Base-by-base conservation (phyloP, 1,284 basidiomycete species). In the Ceratobasidium sp. region DNA sequence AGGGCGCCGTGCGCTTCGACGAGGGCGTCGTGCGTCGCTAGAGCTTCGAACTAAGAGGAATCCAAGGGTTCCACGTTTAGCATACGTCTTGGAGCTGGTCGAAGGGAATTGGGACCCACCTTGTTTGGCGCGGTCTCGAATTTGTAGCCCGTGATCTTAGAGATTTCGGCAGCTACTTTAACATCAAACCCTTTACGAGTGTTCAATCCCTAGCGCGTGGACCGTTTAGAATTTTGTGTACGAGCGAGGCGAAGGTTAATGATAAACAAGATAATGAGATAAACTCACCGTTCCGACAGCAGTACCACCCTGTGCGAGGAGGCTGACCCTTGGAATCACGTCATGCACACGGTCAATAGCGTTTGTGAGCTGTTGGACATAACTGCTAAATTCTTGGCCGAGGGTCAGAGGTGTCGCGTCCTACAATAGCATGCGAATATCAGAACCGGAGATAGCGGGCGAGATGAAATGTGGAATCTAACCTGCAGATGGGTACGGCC, bases 51-150 rank as follows among this genome's bases (percentile, higher is more conserved):
- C 94, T 95, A 79, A n/a, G 22, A n/a, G n/a, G n/a, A n/a, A 48
- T 27, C 8, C 14, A 19, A 60, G 22, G 54, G 5, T n/a, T 19
- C 50, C 6, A 6, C 0, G 54, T 64, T 64, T 45, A 29, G 53
- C 17, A 3, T 41, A n/a, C 8, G 47, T 17, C 15, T 57, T 24
- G 56, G 27, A 41, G 54, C 45, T n/a, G 33, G 56, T n/a, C n/a
- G n/a, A n/a, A n/a, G n/a, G n/a, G n/a, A n/a, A 50, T 45, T 31
- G 14, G 9, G 44, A 78, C 83, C 76, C 79, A 89, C 94, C 89
- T 99, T 99, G 90, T 99, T 99, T 27, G 97, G 97, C 24, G 98
- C 97, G 62, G 98, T 99, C 84, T 94, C 88, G 85, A 99, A 99
- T 76, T 92, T 86, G 72, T 96, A 85, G 9, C 97, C 96, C 54